Evolutionary conservation across 2,329 filamentous ascomycete species (phyloP), one percentile per base, ranked within the genome.

Genomic region (Colletotrichum liriopes): DNA sequence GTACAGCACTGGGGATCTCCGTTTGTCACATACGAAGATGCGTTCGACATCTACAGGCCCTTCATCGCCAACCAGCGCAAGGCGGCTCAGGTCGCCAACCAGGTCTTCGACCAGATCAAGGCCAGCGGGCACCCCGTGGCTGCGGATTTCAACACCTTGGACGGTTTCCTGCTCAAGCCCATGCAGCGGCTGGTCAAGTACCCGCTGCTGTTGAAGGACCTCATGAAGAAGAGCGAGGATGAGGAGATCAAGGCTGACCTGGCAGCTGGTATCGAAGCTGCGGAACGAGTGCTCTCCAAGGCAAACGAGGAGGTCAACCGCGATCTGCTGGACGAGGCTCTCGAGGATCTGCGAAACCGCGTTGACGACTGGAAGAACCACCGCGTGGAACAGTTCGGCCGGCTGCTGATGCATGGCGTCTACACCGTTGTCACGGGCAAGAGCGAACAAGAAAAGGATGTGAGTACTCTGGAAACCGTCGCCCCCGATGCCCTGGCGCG

Each of bases 301-400:
- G 96, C 96, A 6, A 98, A 98, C 79, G 93, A 95, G 70, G 96
- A 95, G 5, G 94, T 99, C 55, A 93, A 97, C 79, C 92, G 93
- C 61, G 94, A 98, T 79, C 89, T 98, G 63, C 88, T 97, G 64
- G 90, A 93, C 60, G 93, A 96, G 78, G 95, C 95, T 7, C 86
- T 98, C 12, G 91, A 93, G 73, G 96, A 98, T 72, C 87, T 99
- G 35, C 91, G 93, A 72, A 84, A 84, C 65, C 89, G 96, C 62
- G 96, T 99, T 1, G 96, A 98, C 78, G 96, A 99, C 81, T 99
- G 96, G 96, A 98, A 98, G 82, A 94, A 93, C 64, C 94, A 98
- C 79, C 91, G 92, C 72, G 92, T 98, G 37, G 93, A 97, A 73
- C 91, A 93, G n/a, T 98, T 99, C 77, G 96, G 96, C 51, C 93